These are phyloP conservation scores for Sechiopsis laciniata DNA, from an alignment of 306 rosid genomes.

Conservation along the genomic window DNA sequence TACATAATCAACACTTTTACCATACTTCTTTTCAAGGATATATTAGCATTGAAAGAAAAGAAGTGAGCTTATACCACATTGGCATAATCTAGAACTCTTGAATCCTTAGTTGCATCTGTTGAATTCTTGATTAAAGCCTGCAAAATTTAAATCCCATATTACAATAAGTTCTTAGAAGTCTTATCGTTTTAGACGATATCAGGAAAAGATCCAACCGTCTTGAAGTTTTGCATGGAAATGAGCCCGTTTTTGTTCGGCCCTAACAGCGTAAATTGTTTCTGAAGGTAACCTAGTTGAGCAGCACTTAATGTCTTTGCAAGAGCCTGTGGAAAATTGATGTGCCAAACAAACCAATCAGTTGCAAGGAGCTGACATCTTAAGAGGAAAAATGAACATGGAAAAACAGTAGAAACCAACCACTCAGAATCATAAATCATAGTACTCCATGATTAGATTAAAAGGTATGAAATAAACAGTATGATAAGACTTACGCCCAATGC, in stretches of 20 bases:
- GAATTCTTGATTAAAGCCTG: conserved; percentile 63
- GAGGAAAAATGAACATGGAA: neutral
- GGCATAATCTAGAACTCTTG: conserved; percentile 62
- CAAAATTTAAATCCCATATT: conserved; percentile 22
- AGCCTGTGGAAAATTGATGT: conserved; percentile 47
- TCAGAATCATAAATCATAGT: neutral
- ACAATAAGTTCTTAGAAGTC: conserved; percentile 23
- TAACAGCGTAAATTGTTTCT: conserved; percentile 56
- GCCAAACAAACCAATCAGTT: conserved; percentile 4
- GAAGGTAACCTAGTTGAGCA: conserved; percentile 60
- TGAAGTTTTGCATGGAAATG: conserved; percentile 85
- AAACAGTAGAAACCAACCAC: neutral
- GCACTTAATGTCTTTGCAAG: conserved; percentile 71
- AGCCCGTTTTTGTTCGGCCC: conserved; percentile 74
- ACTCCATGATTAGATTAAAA: neutral
- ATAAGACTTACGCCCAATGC: conserved; percentile 60
- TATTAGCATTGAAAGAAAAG: neutral
- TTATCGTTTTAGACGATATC: neutral
- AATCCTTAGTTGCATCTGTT: conserved; percentile 76
- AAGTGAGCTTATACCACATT: conserved; percentile 44
- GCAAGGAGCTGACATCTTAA: neutral
- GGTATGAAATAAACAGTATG: neutral
- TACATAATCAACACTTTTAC: conserved; percentile 4
- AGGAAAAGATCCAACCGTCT: conserved; percentile 46
- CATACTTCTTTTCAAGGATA: conserved; percentile 4